Base-by-base conservation (phyloP, 129 eudicot species). In the Erigeron canadensis region DNA sequence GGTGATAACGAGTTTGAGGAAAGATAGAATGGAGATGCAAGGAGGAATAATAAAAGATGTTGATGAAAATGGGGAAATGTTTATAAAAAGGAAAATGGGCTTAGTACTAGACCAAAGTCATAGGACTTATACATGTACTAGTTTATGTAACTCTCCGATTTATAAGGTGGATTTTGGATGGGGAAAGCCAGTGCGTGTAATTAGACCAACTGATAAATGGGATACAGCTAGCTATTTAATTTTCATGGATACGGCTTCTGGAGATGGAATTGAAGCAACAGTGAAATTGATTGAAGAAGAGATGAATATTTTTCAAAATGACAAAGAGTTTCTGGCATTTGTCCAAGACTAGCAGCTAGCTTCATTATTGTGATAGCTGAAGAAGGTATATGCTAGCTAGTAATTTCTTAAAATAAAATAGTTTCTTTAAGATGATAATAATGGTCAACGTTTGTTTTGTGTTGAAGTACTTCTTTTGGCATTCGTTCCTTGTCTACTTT, bases 111-210 rank as follows among this genome's bases (percentile, higher is more conserved):
- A 63, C 16, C 5, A 13, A 23, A 61, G 66, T n/a, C 60, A 21
- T 16, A 23, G 61, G 34, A 15, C 16, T 3, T 63, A 63, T 40
- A 34, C 4, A 16, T 15, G 5, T 63, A 13, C 68, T 1, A 63
- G 48, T 28, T 2, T 16, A 8, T 63, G 50, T 63, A 7, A 7
- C 13, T 37, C 40, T 41, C 69, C 69, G 4, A 39, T 41, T 39
- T 63, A 63, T 39, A 5, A 40, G 16, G 69, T 63, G 51, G 69
- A 63, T 39, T 63, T 63, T 7, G 69, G 68, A 22, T 63, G 50
- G 50, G 68, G 50, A 8, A 63, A 40, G 10, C 68, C 68, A 7
- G 68, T 40, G 16, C 28, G 40, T 16, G 68, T 17, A 40, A 7
- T 19, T 18, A 2, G 16, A 16, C 50, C 28, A 9, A 7, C n/a